Conservation (phyloP, 108 stramenopile species). For the Epithemia pelagica region DNA sequence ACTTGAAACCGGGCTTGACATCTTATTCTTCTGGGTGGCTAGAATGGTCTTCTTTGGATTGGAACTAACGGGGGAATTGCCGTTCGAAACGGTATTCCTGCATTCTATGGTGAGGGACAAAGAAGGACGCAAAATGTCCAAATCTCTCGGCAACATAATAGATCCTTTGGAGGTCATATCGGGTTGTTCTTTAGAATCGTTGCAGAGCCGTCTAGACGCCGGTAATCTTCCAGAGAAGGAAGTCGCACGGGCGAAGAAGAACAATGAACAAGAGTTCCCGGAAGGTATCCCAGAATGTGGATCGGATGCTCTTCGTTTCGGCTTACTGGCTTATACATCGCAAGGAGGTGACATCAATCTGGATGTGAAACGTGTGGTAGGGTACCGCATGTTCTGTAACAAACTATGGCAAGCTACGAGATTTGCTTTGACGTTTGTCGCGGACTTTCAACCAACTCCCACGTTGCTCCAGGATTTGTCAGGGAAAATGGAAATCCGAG, state of each 20-base stretch:
- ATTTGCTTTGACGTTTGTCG: constrained; percentile 86
- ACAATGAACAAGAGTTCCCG: constrained; percentile 89
- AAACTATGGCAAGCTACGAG: constrained; percentile 98
- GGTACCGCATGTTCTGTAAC: constrained; percentile 98
- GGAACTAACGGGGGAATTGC: constrained; percentile 92
- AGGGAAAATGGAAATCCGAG: constrained; percentile 78
- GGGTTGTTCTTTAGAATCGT: constrained; percentile 84
- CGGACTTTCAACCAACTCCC: constrained; percentile 80
- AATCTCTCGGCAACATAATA: constrained; percentile 98
- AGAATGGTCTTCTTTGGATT: constrained; percentile 99
- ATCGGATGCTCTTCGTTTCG: constrained; percentile 97
- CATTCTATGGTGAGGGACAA: constrained; percentile 99
- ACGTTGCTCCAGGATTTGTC: constrained; percentile 76
- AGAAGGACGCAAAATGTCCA: constrained; percentile 98
- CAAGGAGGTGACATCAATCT: constrained; percentile 98
- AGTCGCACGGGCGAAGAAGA: constrained; percentile 92
- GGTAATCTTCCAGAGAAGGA: constrained; percentile 96
- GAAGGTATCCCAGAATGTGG: constrained; percentile 99
- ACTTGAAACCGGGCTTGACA: constrained; percentile 98
- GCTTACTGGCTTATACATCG: constrained; percentile 95
- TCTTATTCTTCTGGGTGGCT: constrained; percentile 99
- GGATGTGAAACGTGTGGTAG: constrained; percentile 96
- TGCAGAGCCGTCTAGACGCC: constrained; percentile 80
- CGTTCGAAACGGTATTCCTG: constrained; percentile 95
- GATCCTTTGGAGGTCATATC: constrained; percentile 97